Base-by-base conservation (phyloP, 2,329 filamentous ascomycete genomes). In the Chaetomiaceae sp. region DNA sequence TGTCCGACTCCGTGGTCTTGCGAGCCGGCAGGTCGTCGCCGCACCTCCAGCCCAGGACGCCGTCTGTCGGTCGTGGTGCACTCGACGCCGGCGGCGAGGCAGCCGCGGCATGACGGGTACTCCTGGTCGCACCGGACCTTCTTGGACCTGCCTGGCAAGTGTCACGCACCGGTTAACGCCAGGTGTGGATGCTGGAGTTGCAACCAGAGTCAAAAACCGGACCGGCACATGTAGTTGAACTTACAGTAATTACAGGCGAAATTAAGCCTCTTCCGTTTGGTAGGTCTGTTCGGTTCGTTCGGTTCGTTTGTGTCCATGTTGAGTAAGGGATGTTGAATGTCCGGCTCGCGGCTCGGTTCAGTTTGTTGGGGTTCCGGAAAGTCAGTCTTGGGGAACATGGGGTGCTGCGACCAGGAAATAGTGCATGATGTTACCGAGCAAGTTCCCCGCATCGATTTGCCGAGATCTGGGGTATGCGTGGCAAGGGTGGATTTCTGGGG, bases 171-270 rank as follows among this genome's bases (percentile, higher is more conserved):
- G 25, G 25, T 27, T 27, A 33, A 33, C 2, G 4, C 12, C 8
- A 34, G 30, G 30, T n/a, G 25, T 27, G 25, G 25, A 27, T 27
- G 25, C 25, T 10, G 25, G 10, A n/a, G 5, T 30, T 19, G 7
- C 6, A 30, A 43, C 12, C n/a, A n/a, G n/a, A n/a, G n/a, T n/a
- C n/a, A n/a, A 27, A 19, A 10, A n/a, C 16, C 16, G 30, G 41
- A 23, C 25, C 25, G 25, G 27, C n/a, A n/a, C n/a, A n/a, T n/a
- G n/a, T 10, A 9, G 42, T 17, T 16, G 8, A 5, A 44, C 42
- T 37, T 17, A 44, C 42, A 44, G 31, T 44, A 16, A 16, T 44
- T 44, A 13, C 42, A 44, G 30, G 42, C 42, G n/a, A 25, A 44
- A 8, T 44, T 44, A 17, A 44, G 42, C 42, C 42, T n/a, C 42